These are phyloP conservation scores for Panicum hallii DNA, from an alignment of 202 grass and related monocot genomes.

Conservation along the genomic window DNA sequence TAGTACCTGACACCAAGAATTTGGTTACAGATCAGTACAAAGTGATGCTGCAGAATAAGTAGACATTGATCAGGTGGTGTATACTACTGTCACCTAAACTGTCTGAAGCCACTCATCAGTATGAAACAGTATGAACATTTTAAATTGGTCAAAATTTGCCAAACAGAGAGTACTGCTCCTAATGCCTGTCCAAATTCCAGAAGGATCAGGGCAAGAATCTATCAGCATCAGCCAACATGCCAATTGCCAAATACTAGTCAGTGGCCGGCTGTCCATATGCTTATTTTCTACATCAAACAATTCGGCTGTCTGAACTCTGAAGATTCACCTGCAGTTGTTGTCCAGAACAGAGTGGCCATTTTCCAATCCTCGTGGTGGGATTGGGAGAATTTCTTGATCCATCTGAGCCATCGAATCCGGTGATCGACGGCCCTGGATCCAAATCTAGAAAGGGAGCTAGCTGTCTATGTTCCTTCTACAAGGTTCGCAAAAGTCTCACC, in stretches of 20 bases:
- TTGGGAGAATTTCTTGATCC: not conserved
- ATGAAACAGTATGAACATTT: not conserved
- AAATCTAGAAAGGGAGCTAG: not conserved
- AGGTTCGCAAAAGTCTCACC: not conserved
- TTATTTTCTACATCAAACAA: not conserved
- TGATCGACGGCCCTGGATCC: not conserved
- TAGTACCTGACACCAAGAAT: conserved; percentile 58
- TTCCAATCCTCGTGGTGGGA: not conserved
- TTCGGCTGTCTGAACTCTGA: not conserved
- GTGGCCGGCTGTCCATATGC: not conserved
- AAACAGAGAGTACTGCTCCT: not conserved
- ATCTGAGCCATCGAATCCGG: not conserved
- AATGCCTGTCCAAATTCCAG: not conserved
- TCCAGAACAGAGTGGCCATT: not conserved
- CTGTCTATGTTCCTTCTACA: not conserved
- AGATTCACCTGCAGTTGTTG: not conserved
- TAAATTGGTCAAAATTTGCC: not conserved
- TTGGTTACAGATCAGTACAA: too few relatives aligned
- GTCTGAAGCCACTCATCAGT: not conserved
- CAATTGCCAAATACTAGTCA: not conserved
- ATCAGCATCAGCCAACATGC: not conserved
- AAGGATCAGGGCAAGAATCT: conserved; percentile 5
- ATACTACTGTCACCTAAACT: not conserved
- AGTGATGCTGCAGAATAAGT: too few relatives aligned
- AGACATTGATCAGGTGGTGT: too few relatives aligned